A percentile compares a stretch with the other conserved stretches of the same genome.
phyloP scores from a whole-genome alignment of 192 early-diverging fungal genomes.

The Glomus cerebriforme region DNA sequence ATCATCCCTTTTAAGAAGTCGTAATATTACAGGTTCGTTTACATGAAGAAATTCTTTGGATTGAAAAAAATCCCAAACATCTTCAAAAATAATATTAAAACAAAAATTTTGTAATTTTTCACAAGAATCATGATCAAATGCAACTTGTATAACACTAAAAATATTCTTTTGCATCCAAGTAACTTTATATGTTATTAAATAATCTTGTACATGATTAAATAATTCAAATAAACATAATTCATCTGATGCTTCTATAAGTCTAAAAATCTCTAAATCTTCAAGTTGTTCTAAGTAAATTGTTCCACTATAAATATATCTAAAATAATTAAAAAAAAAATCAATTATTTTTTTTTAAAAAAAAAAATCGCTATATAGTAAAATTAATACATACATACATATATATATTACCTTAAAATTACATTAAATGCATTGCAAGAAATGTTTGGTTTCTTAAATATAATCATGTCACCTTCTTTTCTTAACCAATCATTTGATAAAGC shows the following conservation, averaged over 20 bases:
- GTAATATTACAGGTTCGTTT: not conserved
- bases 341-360: not conserved
- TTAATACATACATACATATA: no score
- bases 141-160: not conserved
- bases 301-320: constrained; percentile 15
- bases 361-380: no score
- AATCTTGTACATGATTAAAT: constrained; percentile 18
- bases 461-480: constrained; percentile 4
- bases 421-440: constrained; percentile 5
- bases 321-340: not conserved
- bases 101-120: constrained; percentile 13
- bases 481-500: constrained; percentile 17
- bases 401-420: constrained; percentile 5
- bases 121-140: not conserved
- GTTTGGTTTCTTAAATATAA: constrained; percentile 4
- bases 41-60: constrained; percentile 14
- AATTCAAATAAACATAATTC: constrained; percentile 13
- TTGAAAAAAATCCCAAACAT: constrained; percentile 2
- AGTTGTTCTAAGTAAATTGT: constrained; percentile 1
- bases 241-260: constrained; percentile 4
- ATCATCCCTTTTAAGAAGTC: not conserved
- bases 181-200: constrained; percentile 3
- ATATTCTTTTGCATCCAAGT: constrained; percentile 6
- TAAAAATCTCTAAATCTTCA: constrained; percentile 6
- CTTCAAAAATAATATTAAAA: not conserved